Conservation (phyloP, 1,284 basidiomycete genomes). For the Tremellales sp. region DNA sequence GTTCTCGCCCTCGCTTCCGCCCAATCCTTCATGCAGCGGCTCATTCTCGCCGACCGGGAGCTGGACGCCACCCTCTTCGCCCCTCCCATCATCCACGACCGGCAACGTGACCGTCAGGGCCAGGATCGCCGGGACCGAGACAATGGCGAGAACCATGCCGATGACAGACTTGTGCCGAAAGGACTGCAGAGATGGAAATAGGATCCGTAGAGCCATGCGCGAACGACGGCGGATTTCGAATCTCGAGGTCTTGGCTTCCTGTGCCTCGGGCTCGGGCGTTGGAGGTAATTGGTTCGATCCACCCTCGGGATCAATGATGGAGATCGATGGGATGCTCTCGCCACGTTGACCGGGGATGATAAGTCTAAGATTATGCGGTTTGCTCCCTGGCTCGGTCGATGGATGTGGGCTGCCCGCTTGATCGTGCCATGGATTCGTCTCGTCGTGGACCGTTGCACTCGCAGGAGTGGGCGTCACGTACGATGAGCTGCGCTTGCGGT, state of each 20-base stretch:
- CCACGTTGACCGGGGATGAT: constrained; percentile 12
- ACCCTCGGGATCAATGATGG: constrained; percentile 32
- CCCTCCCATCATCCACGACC: constrained; percentile 60
- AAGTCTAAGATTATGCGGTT: constrained; percentile 14
- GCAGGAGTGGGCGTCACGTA: too few relatives aligned
- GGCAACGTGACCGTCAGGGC: constrained; percentile 83
- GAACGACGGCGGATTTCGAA: constrained; percentile 22
- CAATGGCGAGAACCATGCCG: constrained; percentile 68
- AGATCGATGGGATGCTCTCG: constrained; percentile 21
- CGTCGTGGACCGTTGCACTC: constrained; percentile 2
- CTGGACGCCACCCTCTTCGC: constrained; percentile 32
- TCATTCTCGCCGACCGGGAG: constrained; percentile 37
- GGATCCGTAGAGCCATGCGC: constrained; percentile 24
- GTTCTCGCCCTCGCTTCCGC: constrained; percentile 17
- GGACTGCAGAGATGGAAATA: constrained; percentile 83
- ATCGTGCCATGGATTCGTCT: constrained; percentile 34
- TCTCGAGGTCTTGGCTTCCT: constrained; percentile 14
- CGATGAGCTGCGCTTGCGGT: not conserved
- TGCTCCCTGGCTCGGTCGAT: constrained; percentile 6
- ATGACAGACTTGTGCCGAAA: constrained; percentile 68
- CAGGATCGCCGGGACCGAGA: constrained; percentile 83
- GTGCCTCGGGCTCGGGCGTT: constrained; percentile 1
- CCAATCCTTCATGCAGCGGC: constrained; percentile 16
- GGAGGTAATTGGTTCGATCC: constrained; percentile 4
- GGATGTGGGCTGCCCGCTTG: constrained; percentile 24